Percentiles rank a stretch among this genome's conserved stretches.
phyloP scores from a whole-genome alignment of 2,329 filamentous ascomycete genomes.

The Lasiodiplodia theobromae region DNA sequence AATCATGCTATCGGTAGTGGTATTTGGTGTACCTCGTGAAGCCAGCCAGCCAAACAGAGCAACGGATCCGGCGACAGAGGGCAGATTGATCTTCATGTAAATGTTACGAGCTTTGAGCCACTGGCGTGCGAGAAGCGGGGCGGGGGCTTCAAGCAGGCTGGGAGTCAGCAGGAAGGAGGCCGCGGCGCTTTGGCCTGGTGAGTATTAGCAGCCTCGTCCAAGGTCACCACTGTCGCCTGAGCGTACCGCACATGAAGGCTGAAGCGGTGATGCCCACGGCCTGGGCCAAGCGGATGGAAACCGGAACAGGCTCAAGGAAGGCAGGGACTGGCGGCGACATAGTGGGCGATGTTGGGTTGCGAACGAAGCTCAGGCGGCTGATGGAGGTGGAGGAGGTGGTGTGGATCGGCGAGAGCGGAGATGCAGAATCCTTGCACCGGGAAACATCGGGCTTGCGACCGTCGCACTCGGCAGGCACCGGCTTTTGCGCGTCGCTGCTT shows the following conservation, averaged over 20 bases:
- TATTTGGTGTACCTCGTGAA: slow-evolving; percentile 43
- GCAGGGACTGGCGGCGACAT: slow-evolving; percentile 18
- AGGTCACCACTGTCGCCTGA: neutral
- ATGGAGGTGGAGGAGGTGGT: neutral
- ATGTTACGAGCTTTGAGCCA: slow-evolving; percentile 56
- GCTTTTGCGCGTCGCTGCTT: neutral
- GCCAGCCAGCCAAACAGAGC: slow-evolving; percentile 58
- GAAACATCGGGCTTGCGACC: neutral
- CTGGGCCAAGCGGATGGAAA: slow-evolving; percentile 56
- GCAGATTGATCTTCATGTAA: slow-evolving; percentile 41
- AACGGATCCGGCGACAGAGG: slow-evolving; percentile 44
- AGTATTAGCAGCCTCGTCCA: neutral
- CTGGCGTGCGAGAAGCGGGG: slow-evolving; percentile 62
- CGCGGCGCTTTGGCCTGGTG: slow-evolving; percentile 43
- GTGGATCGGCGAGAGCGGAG: slow-evolving; percentile 2
- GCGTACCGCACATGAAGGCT: slow-evolving; percentile 53
- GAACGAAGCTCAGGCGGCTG: too few relatives aligned
- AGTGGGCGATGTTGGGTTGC: neutral
- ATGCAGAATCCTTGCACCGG: slow-evolving; percentile 9
- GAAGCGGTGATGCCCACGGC: slow-evolving; percentile 60
- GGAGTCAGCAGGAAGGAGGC: slow-evolving; percentile 58
- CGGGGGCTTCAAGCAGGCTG: slow-evolving; percentile 62
- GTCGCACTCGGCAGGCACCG: slow-evolving; percentile 8
- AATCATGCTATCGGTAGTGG: neutral
- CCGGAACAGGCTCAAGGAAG: slow-evolving; percentile 35